A percentile compares a stretch with the other conserved stretches of the same genome.
Conservation (phyloP, 768 basidiomycete species). For the Tricholoma matsutake region DNA sequence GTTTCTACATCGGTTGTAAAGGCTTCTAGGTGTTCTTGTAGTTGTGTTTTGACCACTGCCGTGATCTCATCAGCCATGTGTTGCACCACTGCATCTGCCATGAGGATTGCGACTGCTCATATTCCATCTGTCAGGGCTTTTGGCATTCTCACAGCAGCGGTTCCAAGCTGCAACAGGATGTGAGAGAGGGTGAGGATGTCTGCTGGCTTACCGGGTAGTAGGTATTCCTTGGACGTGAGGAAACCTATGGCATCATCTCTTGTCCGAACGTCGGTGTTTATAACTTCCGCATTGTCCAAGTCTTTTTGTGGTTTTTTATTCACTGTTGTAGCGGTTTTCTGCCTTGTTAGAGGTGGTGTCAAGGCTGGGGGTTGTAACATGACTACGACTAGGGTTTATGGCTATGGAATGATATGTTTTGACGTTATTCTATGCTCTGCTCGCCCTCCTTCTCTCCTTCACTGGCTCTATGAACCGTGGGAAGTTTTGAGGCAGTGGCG, state of each 20-base stretch:
- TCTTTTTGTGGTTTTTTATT: background rate
- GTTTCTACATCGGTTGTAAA: background rate
- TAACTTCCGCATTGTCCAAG: background rate
- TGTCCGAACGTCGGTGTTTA: background rate
- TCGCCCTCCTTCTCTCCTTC: background rate
- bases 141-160: background rate
- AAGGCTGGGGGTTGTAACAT: background rate
- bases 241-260: background rate
- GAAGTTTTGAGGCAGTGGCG: too few species aligned
- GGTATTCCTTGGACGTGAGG: background rate
- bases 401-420: background rate
- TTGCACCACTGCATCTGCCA: background rate
- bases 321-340: background rate
- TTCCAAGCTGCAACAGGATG: background rate
- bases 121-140: background rate
- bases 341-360: background rate
- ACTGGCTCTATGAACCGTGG: background rate
- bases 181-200: background rate
- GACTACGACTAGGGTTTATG: background rate
- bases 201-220: background rate
- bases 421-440: background rate
- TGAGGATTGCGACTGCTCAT: background rate
- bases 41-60: background rate
- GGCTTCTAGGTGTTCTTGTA: background rate
- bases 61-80: background rate